phyloP scores from a whole-genome alignment of 2,329 filamentous ascomycete genomes.

The Gliomastix tumulicola region DNA sequence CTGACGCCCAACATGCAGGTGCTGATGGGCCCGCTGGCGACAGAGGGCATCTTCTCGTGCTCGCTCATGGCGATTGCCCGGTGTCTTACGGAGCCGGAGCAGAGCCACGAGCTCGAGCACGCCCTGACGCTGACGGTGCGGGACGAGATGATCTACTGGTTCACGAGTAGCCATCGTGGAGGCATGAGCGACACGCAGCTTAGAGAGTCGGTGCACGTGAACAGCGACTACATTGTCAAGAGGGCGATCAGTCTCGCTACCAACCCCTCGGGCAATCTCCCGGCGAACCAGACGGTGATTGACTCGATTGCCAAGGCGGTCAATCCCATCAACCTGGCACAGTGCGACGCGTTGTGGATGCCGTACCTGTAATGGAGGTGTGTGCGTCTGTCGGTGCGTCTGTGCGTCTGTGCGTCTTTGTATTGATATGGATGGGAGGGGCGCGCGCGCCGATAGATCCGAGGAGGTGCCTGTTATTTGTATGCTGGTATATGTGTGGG shows the following conservation, averaged over 20 bases:
- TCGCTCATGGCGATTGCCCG: constrained; percentile 94
- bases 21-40: constrained; percentile 90
- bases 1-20: constrained; percentile 94
- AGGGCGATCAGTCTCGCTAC: constrained; percentile 80
- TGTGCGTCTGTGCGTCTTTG: too few species aligned
- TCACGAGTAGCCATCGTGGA: constrained; percentile 66
- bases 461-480: not conserved
- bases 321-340: constrained; percentile 80
- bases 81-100: constrained; percentile 81
- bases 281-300: constrained; percentile 94
- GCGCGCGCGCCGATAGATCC: too few species aligned
- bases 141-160: constrained; percentile 98
- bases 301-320: constrained; percentile 90
- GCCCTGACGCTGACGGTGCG: constrained; percentile 91
- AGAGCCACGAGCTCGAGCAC: constrained; percentile 86
- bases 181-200: constrained; percentile 55
- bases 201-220: constrained; percentile 73
- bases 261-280: constrained; percentile 69
- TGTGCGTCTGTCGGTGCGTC: too few species aligned
- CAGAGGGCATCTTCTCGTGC: constrained; percentile 93
- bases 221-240: constrained; percentile 89
- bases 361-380: constrained; percentile 69
- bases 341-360: constrained; percentile 96
- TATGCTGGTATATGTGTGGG: too few species aligned
- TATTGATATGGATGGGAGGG: constrained; percentile 1